A percentile compares a stretch with the other conserved stretches of the same genome.
Evolutionary conservation across 306 rosid species (phyloP).

Genomic region (Medicago truncatula): DNA sequence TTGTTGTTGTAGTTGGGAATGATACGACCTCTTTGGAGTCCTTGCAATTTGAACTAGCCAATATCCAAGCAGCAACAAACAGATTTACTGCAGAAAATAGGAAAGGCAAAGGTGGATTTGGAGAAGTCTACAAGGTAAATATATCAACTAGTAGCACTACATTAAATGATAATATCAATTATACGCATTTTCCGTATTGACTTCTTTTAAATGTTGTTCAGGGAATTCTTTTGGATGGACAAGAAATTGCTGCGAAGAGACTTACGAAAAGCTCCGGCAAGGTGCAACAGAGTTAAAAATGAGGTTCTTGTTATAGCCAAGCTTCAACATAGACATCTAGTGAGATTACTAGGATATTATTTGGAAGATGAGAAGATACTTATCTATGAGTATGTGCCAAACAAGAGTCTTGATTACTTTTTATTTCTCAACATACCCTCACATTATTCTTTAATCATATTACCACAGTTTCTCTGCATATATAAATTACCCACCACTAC

Average conservation of each 20-base stretch:
- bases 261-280: constrained; percentile 53
- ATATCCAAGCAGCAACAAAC: constrained; percentile 54
- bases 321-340: constrained; percentile 66
- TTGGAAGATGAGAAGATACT: constrained; percentile 61
- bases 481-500: too few species aligned
- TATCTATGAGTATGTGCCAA: constrained; percentile 56
- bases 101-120: constrained; percentile 69
- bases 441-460: too few species aligned
- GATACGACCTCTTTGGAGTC: constrained; percentile 43
- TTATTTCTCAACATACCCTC: constrained; percentile 13
- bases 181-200: too few species aligned
- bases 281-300: constrained; percentile 58
- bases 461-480: too few species aligned
- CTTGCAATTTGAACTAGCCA: constrained; percentile 48
- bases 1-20: constrained; percentile 30
- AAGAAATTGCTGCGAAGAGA: constrained; percentile 70
- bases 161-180: too few species aligned
- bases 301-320: constrained; percentile 60
- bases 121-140: constrained; percentile 63
- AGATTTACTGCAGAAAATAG: constrained; percentile 47
- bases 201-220: too few species aligned
- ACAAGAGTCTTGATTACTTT: constrained; percentile 59
- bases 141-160: not conserved
- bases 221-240: constrained; percentile 28
- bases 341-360: constrained; percentile 60